These are phyloP conservation scores for Oryza meridionalis DNA, from an alignment of 176 grass and related monocot genomes.

Conservation along the genomic window DNA sequence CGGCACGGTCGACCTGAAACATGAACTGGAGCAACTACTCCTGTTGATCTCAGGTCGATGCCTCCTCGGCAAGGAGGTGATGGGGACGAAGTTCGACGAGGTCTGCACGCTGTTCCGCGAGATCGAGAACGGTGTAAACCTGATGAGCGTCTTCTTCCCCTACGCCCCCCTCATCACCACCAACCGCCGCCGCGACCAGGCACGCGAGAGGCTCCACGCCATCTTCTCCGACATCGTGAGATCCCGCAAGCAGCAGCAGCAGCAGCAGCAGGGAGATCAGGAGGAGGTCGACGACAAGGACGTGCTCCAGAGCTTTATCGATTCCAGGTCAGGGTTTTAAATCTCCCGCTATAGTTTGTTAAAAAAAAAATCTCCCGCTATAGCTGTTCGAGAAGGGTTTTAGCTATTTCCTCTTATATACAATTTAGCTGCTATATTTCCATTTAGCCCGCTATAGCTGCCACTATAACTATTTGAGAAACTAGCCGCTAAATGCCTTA, in stretches of 20 bases:
- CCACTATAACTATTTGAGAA: too few relatives aligned
- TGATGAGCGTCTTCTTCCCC: slow-evolving; percentile 56
- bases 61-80: slow-evolving; percentile 58
- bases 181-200: slow-evolving; percentile 35
- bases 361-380: too few relatives aligned
- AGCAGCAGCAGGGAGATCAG: slow-evolving; percentile 16
- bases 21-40: slow-evolving; percentile 52
- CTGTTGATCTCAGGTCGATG: slow-evolving; percentile 53
- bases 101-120: slow-evolving; percentile 43
- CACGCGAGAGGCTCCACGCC: slow-evolving; percentile 38
- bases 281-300: slow-evolving; percentile 30
- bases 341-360: too few relatives aligned
- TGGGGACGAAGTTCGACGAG: slow-evolving; percentile 49
- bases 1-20: slow-evolving; percentile 48
- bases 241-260: slow-evolving; percentile 41
- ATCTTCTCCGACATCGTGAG: slow-evolving; percentile 51
- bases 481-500: too few relatives aligned
- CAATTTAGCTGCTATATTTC: too few relatives aligned
- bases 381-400: too few relatives aligned
- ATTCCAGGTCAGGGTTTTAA: slow-evolving; percentile 36
- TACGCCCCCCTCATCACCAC: slow-evolving; percentile 41
- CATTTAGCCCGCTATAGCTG: too few relatives aligned
- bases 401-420: too few relatives aligned
- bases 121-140: slow-evolving; percentile 23
- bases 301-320: slow-evolving; percentile 52